Evolutionary conservation across 371 early-diverging fungal species (phyloP), one percentile per base, ranked within the genome.

Genomic region (Mortierella sp.): DNA sequence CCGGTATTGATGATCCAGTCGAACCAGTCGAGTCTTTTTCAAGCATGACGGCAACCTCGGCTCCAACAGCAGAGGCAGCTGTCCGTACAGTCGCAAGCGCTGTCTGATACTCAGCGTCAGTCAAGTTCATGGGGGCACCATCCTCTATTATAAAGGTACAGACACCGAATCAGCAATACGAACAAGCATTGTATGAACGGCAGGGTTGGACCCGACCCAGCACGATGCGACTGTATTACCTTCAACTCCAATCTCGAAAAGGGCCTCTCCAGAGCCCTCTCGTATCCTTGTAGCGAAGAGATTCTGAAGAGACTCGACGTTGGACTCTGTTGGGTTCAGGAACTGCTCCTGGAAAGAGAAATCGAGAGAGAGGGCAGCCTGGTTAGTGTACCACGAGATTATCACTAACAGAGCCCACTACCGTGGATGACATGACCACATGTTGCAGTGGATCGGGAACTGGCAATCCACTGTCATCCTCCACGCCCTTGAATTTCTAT

Each of bases 161-260:
- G 18, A 42, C 39, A 39, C 10, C n/a, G n/a, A n/a, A n/a, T n/a
- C n/a, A n/a, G n/a, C n/a, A n/a, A n/a, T n/a, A n/a, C n/a, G n/a
- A n/a, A n/a, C n/a, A n/a, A n/a, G n/a, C n/a, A n/a, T n/a, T n/a
- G n/a, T n/a, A n/a, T n/a, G n/a, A n/a, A n/a, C n/a, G n/a, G n/a
- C n/a, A n/a, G n/a, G n/a, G n/a, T n/a, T n/a, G n/a, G n/a, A n/a
- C n/a, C n/a, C n/a, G n/a, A n/a, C n/a, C n/a, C n/a, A n/a, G n/a
- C n/a, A n/a, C 16, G 18, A 42, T 42, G 42, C 16, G 18, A 42
- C 42, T 52, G 18, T 16, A 26, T 38, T 85, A 90, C 93, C 93
- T 79, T 94, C 92, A 10, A 86, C 34, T 3, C 95, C 94, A 46
- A 94, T 72, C 71, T 93, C 94, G 49, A 93, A 83, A 14, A 94